Evolutionary conservation across 2,329 filamentous ascomycete species (phyloP), one percentile per base, ranked within the genome.

Genomic region (Helminthosporium solani): DNA sequence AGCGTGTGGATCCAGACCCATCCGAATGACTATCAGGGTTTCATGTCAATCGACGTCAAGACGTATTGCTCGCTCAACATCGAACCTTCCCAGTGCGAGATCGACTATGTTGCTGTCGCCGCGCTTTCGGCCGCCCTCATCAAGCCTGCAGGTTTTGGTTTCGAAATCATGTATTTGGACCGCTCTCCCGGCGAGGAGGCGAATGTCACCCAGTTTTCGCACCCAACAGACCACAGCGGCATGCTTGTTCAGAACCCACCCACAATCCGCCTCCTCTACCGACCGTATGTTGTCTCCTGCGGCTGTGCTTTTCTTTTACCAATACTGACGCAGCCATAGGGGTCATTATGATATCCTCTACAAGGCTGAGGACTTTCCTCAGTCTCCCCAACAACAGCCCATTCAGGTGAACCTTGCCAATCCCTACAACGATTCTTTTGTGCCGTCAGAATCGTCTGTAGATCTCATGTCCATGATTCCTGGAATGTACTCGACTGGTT

Each of bases 331-430:
- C 14, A 31, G 15, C 12, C 34, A 16, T 54, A 85, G 82, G 33
- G 90, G 89, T 49, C 94, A 97, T 71, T 99, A 97, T 70, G 94
- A 97, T 70, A 85, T 99, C 50, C 79, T 97, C 27, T 99, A 99
- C 75, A 85, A 83, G 65, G 75, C 78, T 21, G 79, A 80, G 54
- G 77, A 80, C 56, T 60, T 79, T 14, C 63, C 67, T 39, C 50
- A 58, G 12, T 47, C 60, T 43, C 48, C 63, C 16, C 58, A 58
- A 39, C 67, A 67, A 50, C 49, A 63, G 30, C 58, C 66, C 11
- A 49, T 70, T 2, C 64, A 66, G 14, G 64, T 69, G 23, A 61
- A 64, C 20, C 60, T 68, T 56, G 63, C 72, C 56, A 49, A 56
- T 18, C 66, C 62, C 42, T 68, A 63, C 53, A 54, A 58, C 23